These are phyloP conservation scores for Helenozyma baotianmanensis DNA, from an alignment of 805 yeast species.

Conservation along the genomic window DNA sequence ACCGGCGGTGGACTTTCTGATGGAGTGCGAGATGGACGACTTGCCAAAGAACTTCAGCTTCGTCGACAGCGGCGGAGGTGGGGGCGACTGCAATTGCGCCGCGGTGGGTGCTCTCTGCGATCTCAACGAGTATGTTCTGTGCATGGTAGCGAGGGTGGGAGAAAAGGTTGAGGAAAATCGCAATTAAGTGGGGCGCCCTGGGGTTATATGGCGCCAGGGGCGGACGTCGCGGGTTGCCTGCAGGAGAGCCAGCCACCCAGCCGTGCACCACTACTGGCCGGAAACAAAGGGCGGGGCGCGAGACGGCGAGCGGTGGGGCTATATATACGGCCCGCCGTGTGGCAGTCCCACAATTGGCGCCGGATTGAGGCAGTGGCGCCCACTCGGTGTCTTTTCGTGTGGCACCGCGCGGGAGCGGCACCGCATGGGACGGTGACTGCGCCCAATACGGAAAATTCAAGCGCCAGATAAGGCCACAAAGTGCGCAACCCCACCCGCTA, in stretches of 20 bases:
- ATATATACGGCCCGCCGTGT: no score
- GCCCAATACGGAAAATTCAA: no score
- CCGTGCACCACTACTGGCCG: not conserved
- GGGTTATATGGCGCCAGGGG: conserved; percentile 1
- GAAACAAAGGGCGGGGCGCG: no score
- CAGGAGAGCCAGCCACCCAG: conserved; percentile 9
- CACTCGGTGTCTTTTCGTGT: no score
- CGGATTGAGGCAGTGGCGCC: no score
- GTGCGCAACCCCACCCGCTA: no score
- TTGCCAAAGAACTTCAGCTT: conserved; percentile 88
- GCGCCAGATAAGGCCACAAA: no score
- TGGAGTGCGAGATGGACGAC: conserved; percentile 56
- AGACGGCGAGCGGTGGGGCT: no score
- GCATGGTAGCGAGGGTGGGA: conserved; percentile 49
- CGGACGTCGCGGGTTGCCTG: conserved; percentile 2
- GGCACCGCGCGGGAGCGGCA: no score
- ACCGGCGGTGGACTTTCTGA: conserved; percentile 73
- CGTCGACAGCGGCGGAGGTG: conserved; percentile 92
- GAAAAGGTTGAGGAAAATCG: not conserved
- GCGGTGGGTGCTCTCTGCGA: conserved; percentile 96
- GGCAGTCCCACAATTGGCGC: no score
- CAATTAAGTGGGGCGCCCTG: not conserved
- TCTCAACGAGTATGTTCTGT: conserved; percentile 97
- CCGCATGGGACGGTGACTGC: no score
- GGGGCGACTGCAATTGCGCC: conserved; percentile 87